Evolutionary conservation across 1,284 basidiomycete species (phyloP).

Genomic region (Ceratobasidium sp.): DNA sequence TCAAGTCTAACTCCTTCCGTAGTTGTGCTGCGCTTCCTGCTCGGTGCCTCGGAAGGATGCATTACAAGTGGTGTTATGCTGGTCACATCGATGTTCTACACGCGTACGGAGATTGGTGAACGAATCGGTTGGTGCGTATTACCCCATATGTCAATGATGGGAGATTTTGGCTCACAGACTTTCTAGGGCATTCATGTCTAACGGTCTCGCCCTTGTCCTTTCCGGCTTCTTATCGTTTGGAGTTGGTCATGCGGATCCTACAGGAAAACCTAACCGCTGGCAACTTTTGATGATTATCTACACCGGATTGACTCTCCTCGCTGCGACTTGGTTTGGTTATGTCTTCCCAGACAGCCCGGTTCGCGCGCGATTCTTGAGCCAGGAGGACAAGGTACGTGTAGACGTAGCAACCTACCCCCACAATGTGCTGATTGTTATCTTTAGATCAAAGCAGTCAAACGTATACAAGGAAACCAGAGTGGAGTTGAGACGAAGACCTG

Average conservation of each 20-base stretch:
- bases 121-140: slow-evolving; percentile 54
- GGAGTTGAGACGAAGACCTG: slow-evolving; percentile 62
- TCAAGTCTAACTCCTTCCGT: slow-evolving; percentile 43
- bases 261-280: slow-evolving; percentile 51
- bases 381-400: slow-evolving; percentile 52
- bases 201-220: slow-evolving; percentile 56
- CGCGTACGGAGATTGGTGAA: slow-evolving; percentile 55
- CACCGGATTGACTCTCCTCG: slow-evolving; percentile 51
- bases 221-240: slow-evolving; percentile 56
- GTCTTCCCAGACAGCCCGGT: slow-evolving; percentile 53
- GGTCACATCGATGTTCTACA: slow-evolving; percentile 55
- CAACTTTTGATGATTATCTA: slow-evolving; percentile 56
- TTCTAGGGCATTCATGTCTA: slow-evolving; percentile 52
- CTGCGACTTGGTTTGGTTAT: slow-evolving; percentile 46
- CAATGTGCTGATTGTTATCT: background rate
- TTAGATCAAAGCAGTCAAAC: slow-evolving; percentile 53
- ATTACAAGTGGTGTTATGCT: slow-evolving; percentile 55
- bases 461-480: slow-evolving; percentile 54
- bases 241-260: slow-evolving; percentile 52
- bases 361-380: slow-evolving; percentile 53
- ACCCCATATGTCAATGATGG: background rate
- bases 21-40: slow-evolving; percentile 56
- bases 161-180: background rate
- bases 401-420: background rate
- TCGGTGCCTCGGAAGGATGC: slow-evolving; percentile 56